Conservation (phyloP, 2,329 filamentous ascomycete species). For the Metarhizium anisopliae region DNA sequence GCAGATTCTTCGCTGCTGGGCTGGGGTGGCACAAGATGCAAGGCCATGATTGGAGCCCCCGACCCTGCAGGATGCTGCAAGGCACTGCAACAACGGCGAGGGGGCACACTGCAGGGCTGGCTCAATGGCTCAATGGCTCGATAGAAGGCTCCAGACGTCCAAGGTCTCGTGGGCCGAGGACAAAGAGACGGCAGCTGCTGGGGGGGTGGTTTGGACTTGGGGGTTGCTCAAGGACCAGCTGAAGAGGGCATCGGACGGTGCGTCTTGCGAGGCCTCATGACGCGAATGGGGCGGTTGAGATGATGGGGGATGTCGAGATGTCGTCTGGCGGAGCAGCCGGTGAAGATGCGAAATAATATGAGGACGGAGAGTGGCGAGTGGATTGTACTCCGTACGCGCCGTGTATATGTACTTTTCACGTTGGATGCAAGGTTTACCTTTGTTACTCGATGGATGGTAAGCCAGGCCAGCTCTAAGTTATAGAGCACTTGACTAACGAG, state of each 20-base stretch:
- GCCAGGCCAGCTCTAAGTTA: too few species aligned
- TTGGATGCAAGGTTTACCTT: neutral
- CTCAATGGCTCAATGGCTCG: neutral
- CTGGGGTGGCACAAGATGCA: slow-evolving; percentile 15
- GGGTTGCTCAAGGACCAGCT: neutral
- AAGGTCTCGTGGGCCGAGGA: neutral
- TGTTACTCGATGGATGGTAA: too few species aligned
- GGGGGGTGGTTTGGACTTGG: neutral
- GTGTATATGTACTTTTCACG: too few species aligned
- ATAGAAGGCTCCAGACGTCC: neutral
- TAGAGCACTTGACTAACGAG: too few species aligned
- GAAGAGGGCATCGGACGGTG: neutral
- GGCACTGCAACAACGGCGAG: slow-evolving; percentile 8
- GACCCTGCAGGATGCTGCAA: slow-evolving; percentile 15
- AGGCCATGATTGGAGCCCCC: slow-evolving; percentile 17
- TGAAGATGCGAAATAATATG: neutral
- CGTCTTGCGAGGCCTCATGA: neutral
- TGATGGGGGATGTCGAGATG: neutral
- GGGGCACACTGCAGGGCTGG: neutral
- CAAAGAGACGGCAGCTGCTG: neutral
- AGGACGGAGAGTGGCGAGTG: neutral
- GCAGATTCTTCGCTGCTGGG: slow-evolving; percentile 11
- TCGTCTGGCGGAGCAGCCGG: neutral
- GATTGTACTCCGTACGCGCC: neutral
- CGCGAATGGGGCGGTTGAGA: neutral